Evolutionary conservation across 768 basidiomycete genomes (phyloP).

Genomic region (Tubosaeta sp.): DNA sequence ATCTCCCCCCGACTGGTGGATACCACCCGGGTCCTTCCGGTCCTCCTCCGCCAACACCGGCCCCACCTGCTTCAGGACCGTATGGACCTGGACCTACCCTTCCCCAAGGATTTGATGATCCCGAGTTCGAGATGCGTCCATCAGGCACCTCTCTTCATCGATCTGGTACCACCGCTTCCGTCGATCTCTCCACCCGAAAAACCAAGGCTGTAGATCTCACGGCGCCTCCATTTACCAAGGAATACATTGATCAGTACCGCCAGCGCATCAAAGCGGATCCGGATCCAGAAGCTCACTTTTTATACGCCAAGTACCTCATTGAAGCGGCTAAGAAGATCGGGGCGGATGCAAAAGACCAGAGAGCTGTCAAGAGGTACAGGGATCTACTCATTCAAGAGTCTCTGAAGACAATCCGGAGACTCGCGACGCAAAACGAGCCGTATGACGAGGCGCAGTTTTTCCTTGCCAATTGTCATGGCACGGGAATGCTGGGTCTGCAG

Average conservation of each 20-base stretch:
- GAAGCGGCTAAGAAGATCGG: slow-evolving; percentile 95
- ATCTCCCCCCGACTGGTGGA: slow-evolving; percentile 29
- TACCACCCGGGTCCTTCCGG: slow-evolving; percentile 21
- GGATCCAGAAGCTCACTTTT: slow-evolving; percentile 96
- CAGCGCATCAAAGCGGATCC: slow-evolving; percentile 96
- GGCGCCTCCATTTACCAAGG: slow-evolving; percentile 87
- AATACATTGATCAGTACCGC: slow-evolving; percentile 97
- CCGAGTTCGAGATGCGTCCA: slow-evolving; percentile 53
- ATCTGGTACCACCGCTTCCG: slow-evolving; percentile 53
- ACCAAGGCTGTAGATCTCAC: slow-evolving; percentile 79
- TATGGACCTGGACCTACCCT: slow-evolving; percentile 25
- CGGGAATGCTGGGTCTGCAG: slow-evolving; percentile 90
- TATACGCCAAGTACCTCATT: slow-evolving; percentile 98
- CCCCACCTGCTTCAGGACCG: slow-evolving; percentile 8
- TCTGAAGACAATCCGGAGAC: slow-evolving; percentile 85
- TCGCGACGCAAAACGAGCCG: slow-evolving; percentile 88
- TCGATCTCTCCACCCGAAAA: slow-evolving; percentile 55
- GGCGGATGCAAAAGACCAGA: slow-evolving; percentile 65
- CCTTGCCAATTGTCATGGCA: slow-evolving; percentile 95
- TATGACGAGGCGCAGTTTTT: slow-evolving; percentile 98
- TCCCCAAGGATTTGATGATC: slow-evolving; percentile 32
- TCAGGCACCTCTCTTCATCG: slow-evolving; percentile 46
- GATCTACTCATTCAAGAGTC: slow-evolving; percentile 85
- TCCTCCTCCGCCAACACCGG: slow-evolving; percentile 16
- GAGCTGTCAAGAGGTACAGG: slow-evolving; percentile 84